Percentiles rank a stretch among this genome's conserved stretches.
Evolutionary conservation across 2,329 filamentous ascomycete genomes (phyloP).

Genomic region (Huntiella omanensis): DNA sequence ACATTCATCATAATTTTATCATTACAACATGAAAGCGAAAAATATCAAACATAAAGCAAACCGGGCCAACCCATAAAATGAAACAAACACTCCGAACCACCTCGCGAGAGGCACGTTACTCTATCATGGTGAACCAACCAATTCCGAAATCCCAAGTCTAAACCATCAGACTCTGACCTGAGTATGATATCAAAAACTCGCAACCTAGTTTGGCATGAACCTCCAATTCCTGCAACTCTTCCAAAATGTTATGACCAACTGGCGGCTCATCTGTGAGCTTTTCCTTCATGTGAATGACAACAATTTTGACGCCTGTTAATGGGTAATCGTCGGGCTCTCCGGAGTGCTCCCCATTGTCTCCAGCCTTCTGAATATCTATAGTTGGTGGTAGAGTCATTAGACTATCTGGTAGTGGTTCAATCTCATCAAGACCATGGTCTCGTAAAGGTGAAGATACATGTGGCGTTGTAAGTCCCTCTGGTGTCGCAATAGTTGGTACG

Average conservation of each 20-base stretch:
- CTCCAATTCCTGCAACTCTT: constrained; percentile 50
- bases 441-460: constrained; percentile 4
- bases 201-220: constrained; percentile 50
- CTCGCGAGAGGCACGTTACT: neutral
- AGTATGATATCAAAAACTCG: constrained; percentile 53
- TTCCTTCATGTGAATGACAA: constrained; percentile 92
- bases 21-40: neutral
- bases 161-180: constrained; percentile 40
- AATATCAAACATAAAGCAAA: neutral
- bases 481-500: constrained; percentile 8
- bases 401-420: constrained; percentile 16
- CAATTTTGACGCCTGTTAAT: constrained; percentile 55
- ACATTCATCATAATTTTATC: no score
- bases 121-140: neutral
- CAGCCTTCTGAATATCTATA: constrained; percentile 20
- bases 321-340: constrained; percentile 21
- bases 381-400: constrained; percentile 30
- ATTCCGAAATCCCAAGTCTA: constrained; percentile 16
- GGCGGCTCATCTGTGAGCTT: constrained; percentile 52
- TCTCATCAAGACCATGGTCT: constrained; percentile 7
- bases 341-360: constrained; percentile 9
- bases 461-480: constrained; percentile 9
- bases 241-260: constrained; percentile 45
- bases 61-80: neutral
- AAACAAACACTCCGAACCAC: constrained; percentile 3